These are phyloP conservation scores for Closterium sp. DNA, from an alignment of 139 green algal species.

Conservation along the genomic window DNA sequence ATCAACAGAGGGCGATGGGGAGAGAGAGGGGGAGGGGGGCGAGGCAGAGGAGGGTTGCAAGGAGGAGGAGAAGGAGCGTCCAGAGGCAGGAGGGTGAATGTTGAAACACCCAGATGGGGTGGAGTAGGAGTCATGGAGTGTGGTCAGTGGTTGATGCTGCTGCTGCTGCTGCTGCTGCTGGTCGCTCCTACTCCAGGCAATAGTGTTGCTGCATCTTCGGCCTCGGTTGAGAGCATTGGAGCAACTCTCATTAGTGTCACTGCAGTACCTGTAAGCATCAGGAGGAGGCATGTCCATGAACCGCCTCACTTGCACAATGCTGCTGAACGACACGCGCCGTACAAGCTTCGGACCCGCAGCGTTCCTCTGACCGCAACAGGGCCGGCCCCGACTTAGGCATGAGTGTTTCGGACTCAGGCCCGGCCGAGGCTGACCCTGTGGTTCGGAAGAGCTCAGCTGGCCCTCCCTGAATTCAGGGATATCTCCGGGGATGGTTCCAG, in stretches of 20 bases:
- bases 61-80: neutral
- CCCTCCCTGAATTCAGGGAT: neutral
- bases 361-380: neutral
- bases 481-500: neutral
- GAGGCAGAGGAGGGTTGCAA: neutral
- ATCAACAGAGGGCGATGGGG: neutral
- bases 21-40: neutral
- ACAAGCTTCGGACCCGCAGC: neutral
- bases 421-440: neutral
- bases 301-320: neutral
- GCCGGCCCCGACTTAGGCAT: neutral
- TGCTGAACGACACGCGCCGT: neutral
- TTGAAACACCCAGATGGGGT: neutral
- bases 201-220: neutral
- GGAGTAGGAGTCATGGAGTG: neutral
- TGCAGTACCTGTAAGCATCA: neutral
- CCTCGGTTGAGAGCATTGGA: neutral
- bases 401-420: neutral
- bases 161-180: neutral
- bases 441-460: neutral
- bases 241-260: neutral
- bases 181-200: neutral
- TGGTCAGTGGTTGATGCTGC: neutral
- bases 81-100: neutral
- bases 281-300: neutral